Evolutionary conservation across 1,284 basidiomycete genomes (phyloP), one percentile per base, ranked within the genome.

Genomic region (Ceratobasidium sp.): DNA sequence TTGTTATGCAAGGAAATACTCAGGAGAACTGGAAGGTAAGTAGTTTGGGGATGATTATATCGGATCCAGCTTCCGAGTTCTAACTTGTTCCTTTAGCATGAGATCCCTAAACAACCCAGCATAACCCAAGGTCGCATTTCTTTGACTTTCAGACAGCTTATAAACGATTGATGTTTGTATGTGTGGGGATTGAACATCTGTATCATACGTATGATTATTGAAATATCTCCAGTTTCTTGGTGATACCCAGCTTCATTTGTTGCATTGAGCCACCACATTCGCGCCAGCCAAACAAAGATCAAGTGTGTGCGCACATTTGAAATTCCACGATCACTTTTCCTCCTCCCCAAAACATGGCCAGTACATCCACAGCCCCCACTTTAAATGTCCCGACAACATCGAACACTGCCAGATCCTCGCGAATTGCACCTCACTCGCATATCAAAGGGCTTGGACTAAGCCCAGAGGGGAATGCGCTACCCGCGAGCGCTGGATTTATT

Each of bases 401-500:
- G 20, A 76, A 18, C 18, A 76, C 73, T 1, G 79, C 78, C 13
- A 89, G 93, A n/a, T 91, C 93, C 0, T 93, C 93, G 20, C 90
- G 95, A 56, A 95, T 97, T 72, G 95, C 96, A 0, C 93, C 95
- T 3, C 96, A 97, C 84, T 97, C 95, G 0, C 96, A 97, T 84
- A 97, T 97, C 86, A 98, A 97, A 87, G 97, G 97, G 10, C 93
- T 99, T 26, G 97, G 98, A 6, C 88, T 99, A 71, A 93, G 91
- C 53, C 86, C 94, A 72, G 76, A 98, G 81, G 97, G 97, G 1
- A 89, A 89, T 75, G 97, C 96, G 0, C 87, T 89, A 53, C 85
- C 88, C 13, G 92, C 94, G 80, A 88, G 90, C 10, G 93, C 94
- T 78, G 97, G 98, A 0, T 98, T 99, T 84, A 90, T 99, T 70